Percentiles rank a stretch among this genome's conserved stretches.
These are phyloP conservation scores for Fusarium burgessii DNA, from an alignment of 2,329 filamentous ascomycete genomes.

Conservation along the genomic window DNA sequence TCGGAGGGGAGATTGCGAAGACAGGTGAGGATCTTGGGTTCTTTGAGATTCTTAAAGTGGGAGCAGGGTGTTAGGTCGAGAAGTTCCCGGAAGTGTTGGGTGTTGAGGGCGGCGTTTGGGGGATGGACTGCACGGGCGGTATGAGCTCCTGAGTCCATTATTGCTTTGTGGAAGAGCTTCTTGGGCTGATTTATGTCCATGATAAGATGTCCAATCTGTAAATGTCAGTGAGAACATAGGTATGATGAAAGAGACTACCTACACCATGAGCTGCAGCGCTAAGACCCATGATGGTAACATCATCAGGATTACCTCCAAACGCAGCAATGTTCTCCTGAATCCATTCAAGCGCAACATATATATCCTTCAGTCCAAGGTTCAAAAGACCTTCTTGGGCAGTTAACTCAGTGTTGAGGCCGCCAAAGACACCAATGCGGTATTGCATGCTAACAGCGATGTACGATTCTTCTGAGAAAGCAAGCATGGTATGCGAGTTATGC, in stretches of 20 bases:
- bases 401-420: slow-evolving; percentile 66
- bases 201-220: slow-evolving; percentile 48
- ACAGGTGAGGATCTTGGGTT: slow-evolving; percentile 44
- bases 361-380: slow-evolving; percentile 66
- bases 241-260: neutral
- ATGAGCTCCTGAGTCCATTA: slow-evolving; percentile 50
- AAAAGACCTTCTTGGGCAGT: slow-evolving; percentile 63
- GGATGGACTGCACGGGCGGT: slow-evolving; percentile 48
- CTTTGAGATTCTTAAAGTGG: slow-evolving; percentile 41
- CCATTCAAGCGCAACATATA: slow-evolving; percentile 62
- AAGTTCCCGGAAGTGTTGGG: slow-evolving; percentile 48
- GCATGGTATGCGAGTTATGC: slow-evolving; percentile 60
- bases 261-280: slow-evolving; percentile 52
- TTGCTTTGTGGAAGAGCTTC: slow-evolving; percentile 49
- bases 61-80: slow-evolving; percentile 47
- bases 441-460: slow-evolving; percentile 63
- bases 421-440: slow-evolving; percentile 66
- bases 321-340: slow-evolving; percentile 62
- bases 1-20: slow-evolving; percentile 43
- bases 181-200: slow-evolving; percentile 51
- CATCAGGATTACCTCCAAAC: slow-evolving; percentile 62
- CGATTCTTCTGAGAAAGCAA: slow-evolving; percentile 60
- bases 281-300: slow-evolving; percentile 62
- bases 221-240: neutral
- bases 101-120: slow-evolving; percentile 43